Evolutionary conservation across 1,284 basidiomycete genomes (phyloP).

Genomic region (Tranzscheliella williamsii): DNA sequence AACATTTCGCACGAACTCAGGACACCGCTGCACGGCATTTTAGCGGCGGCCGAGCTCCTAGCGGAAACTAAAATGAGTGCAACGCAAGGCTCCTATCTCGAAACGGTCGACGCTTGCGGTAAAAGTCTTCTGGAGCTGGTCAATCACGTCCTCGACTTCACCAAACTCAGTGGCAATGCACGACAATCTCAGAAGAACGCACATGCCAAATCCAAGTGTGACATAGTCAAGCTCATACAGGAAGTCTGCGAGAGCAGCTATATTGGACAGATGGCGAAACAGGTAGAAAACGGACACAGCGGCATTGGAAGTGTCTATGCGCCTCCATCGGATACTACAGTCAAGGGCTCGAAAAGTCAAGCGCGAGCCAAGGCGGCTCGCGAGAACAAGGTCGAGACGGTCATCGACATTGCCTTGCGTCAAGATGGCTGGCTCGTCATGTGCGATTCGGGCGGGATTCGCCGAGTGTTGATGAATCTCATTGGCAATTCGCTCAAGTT

Average conservation of each 20-base stretch:
- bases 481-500: slow-evolving; percentile 92
- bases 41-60: slow-evolving; percentile 86
- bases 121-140: slow-evolving; percentile 69
- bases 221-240: slow-evolving; percentile 86
- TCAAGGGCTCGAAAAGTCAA: slow-evolving; percentile 10
- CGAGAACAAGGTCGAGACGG: slow-evolving; percentile 73
- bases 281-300: slow-evolving; percentile 61
- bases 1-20: slow-evolving; percentile 86
- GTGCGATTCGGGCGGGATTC: slow-evolving; percentile 89
- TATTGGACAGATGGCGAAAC: slow-evolving; percentile 84
- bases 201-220: slow-evolving; percentile 58
- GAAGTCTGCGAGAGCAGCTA: slow-evolving; percentile 93
- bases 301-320: slow-evolving; percentile 92
- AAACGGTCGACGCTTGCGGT: slow-evolving; percentile 67
- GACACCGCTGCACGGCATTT: slow-evolving; percentile 66
- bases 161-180: slow-evolving; percentile 78
- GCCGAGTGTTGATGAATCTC: slow-evolving; percentile 90
- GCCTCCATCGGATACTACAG: slow-evolving; percentile 62
- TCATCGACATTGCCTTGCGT: slow-evolving; percentile 80
- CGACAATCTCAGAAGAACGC: slow-evolving; percentile 61
- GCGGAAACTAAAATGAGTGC: slow-evolving; percentile 79
- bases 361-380: slow-evolving; percentile 24
- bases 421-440: slow-evolving; percentile 79
- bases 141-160: slow-evolving; percentile 95
- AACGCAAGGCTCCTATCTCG: slow-evolving; percentile 82